These are phyloP conservation scores for Phyllosticta citrichinensis DNA, from an alignment of 2,329 filamentous ascomycete genomes.

Conservation along the genomic window DNA sequence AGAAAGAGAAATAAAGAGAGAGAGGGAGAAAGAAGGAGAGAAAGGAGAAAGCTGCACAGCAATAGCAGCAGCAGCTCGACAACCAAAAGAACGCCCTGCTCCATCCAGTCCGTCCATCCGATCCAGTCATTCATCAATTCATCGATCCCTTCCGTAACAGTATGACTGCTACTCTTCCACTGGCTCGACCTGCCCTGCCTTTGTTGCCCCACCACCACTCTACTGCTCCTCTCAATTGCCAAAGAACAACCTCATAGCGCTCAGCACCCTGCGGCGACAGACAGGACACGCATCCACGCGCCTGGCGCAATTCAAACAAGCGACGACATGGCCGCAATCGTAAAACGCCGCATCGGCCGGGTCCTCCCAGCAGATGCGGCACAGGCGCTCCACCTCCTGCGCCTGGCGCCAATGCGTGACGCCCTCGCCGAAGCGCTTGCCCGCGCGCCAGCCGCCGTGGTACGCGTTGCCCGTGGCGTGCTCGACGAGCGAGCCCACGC, in stretches of 20 bases:
- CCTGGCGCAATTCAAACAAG: slow-evolving; percentile 49
- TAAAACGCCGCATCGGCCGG: slow-evolving; percentile 51
- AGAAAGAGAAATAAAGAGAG: background rate
- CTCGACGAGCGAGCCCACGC: slow-evolving; percentile 48
- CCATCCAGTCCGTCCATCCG: too few relatives aligned
- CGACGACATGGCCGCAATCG: slow-evolving; percentile 53
- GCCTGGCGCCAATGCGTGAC: slow-evolving; percentile 52
- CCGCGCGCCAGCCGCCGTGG: slow-evolving; percentile 50
- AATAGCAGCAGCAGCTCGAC: too few relatives aligned
- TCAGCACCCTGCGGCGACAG: slow-evolving; percentile 47
- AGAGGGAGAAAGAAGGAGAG: background rate
- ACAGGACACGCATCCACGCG: slow-evolving; percentile 52
- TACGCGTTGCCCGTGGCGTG: slow-evolving; percentile 50
- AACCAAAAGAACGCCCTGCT: too few relatives aligned
- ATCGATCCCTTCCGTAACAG: too few relatives aligned
- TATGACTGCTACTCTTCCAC: too few relatives aligned
- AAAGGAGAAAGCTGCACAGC: background rate
- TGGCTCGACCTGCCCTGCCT: too few relatives aligned
- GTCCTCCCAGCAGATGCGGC: slow-evolving; percentile 53
- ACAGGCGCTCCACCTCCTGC: slow-evolving; percentile 49
- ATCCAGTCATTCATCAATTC: too few relatives aligned
- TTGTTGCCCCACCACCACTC: too few relatives aligned
- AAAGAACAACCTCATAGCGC: slow-evolving; percentile 47
- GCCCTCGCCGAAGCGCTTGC: slow-evolving; percentile 52
- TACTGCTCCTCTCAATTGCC: slow-evolving; percentile 9